Base-by-base conservation (phyloP, 495 filamentous ascomycete genomes). In the Penicillium ochrochloron region DNA sequence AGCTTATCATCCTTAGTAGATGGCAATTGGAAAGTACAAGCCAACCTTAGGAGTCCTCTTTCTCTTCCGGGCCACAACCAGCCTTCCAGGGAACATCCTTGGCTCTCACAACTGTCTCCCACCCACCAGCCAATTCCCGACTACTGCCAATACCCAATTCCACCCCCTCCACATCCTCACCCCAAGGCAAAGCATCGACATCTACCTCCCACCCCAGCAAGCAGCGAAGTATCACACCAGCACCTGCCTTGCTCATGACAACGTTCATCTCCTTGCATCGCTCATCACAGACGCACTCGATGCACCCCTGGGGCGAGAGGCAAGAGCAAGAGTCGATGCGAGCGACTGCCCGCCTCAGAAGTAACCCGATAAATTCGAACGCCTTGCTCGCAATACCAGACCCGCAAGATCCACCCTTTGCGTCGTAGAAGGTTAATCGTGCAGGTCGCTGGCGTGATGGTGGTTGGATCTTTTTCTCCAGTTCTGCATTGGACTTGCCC, bases 231-330 rank as follows among this genome's bases (percentile, higher is more conserved):
- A 98, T 87, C 31, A 98, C 92, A 52, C 82, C 84, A 14, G 89
- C 88, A 0, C 96, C 95, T 6, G 89, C 90, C 77, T 97, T 98
- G 69, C 91, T 94, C 90, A 97, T 93, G 1, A 98, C 93, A 69
- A 90, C 85, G 71, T 97, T 97, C 65, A 85, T 87, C 78, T 97
- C 90, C 70, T 90, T 90, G 74, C 95, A 97, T 55, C 89, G 78
- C 75, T 96, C 93, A 57, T 88, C 88, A 66, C 89, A 92, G 19
- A 94, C 92, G 76, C 90, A 98, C 76, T 97, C 95, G 19, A 93
- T 75, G 78, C 95, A 98, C 0, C 95, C 95, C 64, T 86, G 84
- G 6, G 80, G 76, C 33, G 67, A 72, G 14, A 83, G 70, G 71
- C 88, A 90, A 52, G 84, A 75, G 71, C 95, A 99, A 17, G 78